These are phyloP conservation scores for Dioszegia hungarica DNA, from an alignment of 768 basidiomycete species.

Conservation along the genomic window DNA sequence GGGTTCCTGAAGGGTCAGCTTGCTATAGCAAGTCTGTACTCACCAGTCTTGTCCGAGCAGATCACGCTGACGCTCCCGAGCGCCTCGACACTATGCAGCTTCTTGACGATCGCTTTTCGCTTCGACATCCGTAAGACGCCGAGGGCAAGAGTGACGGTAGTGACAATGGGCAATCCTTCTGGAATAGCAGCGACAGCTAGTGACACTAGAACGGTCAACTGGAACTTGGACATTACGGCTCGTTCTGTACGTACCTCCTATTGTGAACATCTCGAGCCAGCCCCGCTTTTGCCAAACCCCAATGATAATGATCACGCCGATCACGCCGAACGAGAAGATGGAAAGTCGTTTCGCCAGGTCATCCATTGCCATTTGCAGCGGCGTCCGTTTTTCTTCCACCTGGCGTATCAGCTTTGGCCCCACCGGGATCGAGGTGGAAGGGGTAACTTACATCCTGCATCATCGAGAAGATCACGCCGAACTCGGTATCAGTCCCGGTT, in stretches of 20 bases:
- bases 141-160: conserved; percentile 91
- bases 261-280: conserved; percentile 98
- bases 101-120: conserved; percentile 94
- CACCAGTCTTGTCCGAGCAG: conserved; percentile 94
- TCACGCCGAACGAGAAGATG: conserved; percentile 83
- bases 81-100: conserved; percentile 88
- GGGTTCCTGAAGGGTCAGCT: conserved; percentile 58
- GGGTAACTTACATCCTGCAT: conserved; percentile 75
- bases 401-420: conserved; percentile 22
- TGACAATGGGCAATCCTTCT: conserved; percentile 93
- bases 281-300: conserved; percentile 77
- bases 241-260: conserved; percentile 66
- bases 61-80: conserved; percentile 94
- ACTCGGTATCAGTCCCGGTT: conserved; percentile 79
- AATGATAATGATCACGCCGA: conserved; percentile 86
- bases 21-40: conserved; percentile 15
- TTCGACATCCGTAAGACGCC: conserved; percentile 92
- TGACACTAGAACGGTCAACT: conserved; percentile 61
- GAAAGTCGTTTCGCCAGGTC: conserved; percentile 91
- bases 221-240: background rate
- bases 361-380: conserved; percentile 90
- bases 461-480: conserved; percentile 95
- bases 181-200: conserved; percentile 98
- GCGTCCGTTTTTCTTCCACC: conserved; percentile 85
- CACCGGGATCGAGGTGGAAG: too few species aligned